phyloP scores from a whole-genome alignment of 2,329 filamentous ascomycete genomes.

The Herpomyces periplanetae region DNA sequence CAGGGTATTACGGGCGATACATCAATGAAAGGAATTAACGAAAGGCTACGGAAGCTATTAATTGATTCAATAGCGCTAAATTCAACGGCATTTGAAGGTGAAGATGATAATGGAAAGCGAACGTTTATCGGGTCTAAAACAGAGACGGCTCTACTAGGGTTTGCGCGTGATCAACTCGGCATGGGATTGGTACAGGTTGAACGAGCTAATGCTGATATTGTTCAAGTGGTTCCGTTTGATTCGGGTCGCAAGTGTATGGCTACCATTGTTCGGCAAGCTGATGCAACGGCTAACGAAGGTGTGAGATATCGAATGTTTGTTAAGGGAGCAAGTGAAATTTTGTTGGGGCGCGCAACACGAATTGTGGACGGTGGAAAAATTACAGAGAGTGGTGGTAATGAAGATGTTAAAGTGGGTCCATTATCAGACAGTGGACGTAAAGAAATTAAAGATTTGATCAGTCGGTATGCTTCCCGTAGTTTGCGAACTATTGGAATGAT shows the following conservation, averaged over 20 bases:
- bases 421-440: constrained; percentile 17
- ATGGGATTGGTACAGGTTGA: constrained; percentile 20
- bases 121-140: constrained; percentile 36
- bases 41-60: constrained; percentile 15
- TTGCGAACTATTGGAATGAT: constrained; percentile 49
- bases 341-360: constrained; percentile 11
- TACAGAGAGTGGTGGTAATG: constrained; percentile 14
- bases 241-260: constrained; percentile 32
- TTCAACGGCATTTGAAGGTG: constrained; percentile 26
- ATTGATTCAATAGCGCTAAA: constrained; percentile 24
- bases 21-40: constrained; percentile 13
- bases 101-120: constrained; percentile 15
- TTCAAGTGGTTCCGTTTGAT: constrained; percentile 29
- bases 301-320: constrained; percentile 16
- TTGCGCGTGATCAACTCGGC: constrained; percentile 22
- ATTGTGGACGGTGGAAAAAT: constrained; percentile 19
- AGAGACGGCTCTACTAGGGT: constrained; percentile 29
- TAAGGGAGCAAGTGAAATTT: constrained; percentile 23
- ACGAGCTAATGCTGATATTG: constrained; percentile 18
- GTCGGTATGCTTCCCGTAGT: constrained; percentile 35
- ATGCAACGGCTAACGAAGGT: constrained; percentile 11
- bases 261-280: constrained; percentile 15
- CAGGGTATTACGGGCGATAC: constrained; percentile 14
- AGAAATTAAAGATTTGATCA: constrained; percentile 23
- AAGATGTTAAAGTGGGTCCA: constrained; percentile 12